Evolutionary conservation across 495 filamentous ascomycete genomes (phyloP), one percentile per base, ranked within the genome.

Genomic region (Talaromyces liani): DNA sequence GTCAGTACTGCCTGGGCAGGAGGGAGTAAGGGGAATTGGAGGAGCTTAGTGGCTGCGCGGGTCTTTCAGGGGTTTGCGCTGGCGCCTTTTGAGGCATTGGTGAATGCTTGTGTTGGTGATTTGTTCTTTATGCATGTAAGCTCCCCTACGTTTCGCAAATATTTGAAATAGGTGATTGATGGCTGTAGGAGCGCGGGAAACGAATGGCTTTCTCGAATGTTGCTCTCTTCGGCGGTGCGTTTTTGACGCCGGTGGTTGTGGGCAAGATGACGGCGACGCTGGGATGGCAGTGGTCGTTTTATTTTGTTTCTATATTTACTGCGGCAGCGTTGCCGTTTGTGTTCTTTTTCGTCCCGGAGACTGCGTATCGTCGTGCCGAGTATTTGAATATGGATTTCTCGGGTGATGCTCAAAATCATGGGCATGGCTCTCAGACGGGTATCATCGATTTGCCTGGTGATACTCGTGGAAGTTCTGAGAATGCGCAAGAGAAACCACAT

Each of bases 171-270:
- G 25, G 57, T 69, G 59, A 14, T 63, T 12, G 10, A 18, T 0
- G 31, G 6, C 18, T 7, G 6, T 63, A 91, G 85, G 79, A 93
- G 80, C 82, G 91, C 34, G 93, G 92, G 25, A 90, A 87, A 69
- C 84, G 92, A 55, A 97, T 97, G 92, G 93, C 93, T 9, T 77
- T 95, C 33, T 87, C 88, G 10, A 97, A 96, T 71, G 83, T 97
- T 58, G 86, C 92, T 3, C 80, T 96, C 9, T 97, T 95, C 71
- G 93, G 93, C 1, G 91, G 92, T 6, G 91, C 93, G 4, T 97
- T 97, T 69, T 88, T 96, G 70, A 96, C 93, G 0, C 93, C 92
- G 0, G 91, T 96, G 29, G 73, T 93, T 9, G 91, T 92, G 1
- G 93, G 93, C 34, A 92, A 90, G 70, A 92, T 96, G 64, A 93